Evolutionary conservation across 2,329 filamentous ascomycete genomes (phyloP).

Genomic region (Hirsutella rhossiliensis): DNA sequence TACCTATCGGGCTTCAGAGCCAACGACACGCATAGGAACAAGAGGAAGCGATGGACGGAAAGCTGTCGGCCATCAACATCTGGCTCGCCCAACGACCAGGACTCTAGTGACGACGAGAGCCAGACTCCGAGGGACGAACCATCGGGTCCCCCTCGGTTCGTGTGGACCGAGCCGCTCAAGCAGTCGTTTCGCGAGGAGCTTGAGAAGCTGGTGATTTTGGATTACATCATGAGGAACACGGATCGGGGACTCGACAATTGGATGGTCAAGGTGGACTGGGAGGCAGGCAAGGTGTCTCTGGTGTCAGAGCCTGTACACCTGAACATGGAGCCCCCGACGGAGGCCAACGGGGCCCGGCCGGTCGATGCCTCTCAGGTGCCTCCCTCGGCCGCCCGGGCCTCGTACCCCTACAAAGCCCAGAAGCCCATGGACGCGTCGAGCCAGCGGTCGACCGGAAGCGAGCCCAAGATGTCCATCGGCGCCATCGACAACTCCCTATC

Average conservation of each 20-base stretch:
- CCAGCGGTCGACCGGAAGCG: conserved; percentile 29
- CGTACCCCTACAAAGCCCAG: conserved; percentile 62
- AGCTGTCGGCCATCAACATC: conserved; percentile 56
- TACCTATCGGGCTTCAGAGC: conserved; percentile 59
- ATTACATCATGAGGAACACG: conserved; percentile 99
- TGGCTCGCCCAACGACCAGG: conserved; percentile 44
- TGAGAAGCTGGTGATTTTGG: conserved; percentile 91
- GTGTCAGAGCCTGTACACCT: conserved; percentile 67
- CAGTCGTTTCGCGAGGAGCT: conserved; percentile 90
- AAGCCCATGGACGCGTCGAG: conserved; percentile 74
- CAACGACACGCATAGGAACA: conserved; percentile 53
- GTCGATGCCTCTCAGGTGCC: conserved; percentile 37
- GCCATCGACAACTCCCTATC: conserved; percentile 97
- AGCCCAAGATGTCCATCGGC: conserved; percentile 61
- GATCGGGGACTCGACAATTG: conserved; percentile 95
- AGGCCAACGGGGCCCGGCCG: conserved; percentile 44
- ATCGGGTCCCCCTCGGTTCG: conserved; percentile 46
- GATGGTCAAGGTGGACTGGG: conserved; percentile 96
- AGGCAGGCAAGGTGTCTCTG: conserved; percentile 71
- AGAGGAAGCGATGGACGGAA: conserved; percentile 66
- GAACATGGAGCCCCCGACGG: conserved; percentile 41
- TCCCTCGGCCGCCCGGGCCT: conserved; percentile 27
- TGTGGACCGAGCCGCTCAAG: conserved; percentile 81
- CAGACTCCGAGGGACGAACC: conserved; percentile 33
- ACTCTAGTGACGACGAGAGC: conserved; percentile 50